Percentiles rank a stretch among this genome's conserved stretches.
Conservation (phyloP, 2,329 filamentous ascomycete genomes). For the Trichoderma hamatum region DNA sequence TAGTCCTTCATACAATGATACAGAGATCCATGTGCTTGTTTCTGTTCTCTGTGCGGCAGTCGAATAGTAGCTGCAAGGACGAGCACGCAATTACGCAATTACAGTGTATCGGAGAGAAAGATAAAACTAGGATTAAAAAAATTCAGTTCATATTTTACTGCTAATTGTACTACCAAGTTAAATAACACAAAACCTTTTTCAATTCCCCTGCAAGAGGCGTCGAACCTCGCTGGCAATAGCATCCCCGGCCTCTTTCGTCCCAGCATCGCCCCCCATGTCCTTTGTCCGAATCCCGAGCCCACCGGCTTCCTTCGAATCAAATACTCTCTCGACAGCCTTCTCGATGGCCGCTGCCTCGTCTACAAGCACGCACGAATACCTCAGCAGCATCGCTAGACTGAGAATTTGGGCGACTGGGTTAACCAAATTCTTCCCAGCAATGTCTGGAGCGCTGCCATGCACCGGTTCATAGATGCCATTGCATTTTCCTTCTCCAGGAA, state of each 20-base stretch:
- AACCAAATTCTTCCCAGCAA: slow-evolving; percentile 70
- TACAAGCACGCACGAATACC: slow-evolving; percentile 67
- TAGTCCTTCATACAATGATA: too few species aligned
- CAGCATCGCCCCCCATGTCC: slow-evolving; percentile 66
- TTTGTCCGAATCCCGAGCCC: slow-evolving; percentile 59
- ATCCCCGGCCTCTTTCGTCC: slow-evolving; percentile 69
- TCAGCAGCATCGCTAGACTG: slow-evolving; percentile 73
- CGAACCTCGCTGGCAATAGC: slow-evolving; percentile 43
- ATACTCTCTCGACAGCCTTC: slow-evolving; percentile 63
- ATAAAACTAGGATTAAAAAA: too few species aligned
- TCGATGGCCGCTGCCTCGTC: slow-evolving; percentile 66
- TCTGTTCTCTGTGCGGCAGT: too few species aligned
- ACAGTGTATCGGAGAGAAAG: too few species aligned
- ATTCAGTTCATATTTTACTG: neutral
- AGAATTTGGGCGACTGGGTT: slow-evolving; percentile 74
- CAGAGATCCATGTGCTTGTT: too few species aligned
- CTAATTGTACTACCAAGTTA: neutral
- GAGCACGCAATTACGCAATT: too few species aligned
- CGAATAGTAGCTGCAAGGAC: too few species aligned
- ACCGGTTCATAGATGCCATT: slow-evolving; percentile 81
- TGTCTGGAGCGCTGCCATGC: slow-evolving; percentile 73
- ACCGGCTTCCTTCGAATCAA: slow-evolving; percentile 54
- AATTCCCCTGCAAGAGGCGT: slow-evolving; percentile 15
- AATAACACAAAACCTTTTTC: neutral
- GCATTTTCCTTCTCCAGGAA: slow-evolving; percentile 44